phyloP scores from a whole-genome alignment of 139 green algal species.

The Edaphochlamys debaryana region DNA sequence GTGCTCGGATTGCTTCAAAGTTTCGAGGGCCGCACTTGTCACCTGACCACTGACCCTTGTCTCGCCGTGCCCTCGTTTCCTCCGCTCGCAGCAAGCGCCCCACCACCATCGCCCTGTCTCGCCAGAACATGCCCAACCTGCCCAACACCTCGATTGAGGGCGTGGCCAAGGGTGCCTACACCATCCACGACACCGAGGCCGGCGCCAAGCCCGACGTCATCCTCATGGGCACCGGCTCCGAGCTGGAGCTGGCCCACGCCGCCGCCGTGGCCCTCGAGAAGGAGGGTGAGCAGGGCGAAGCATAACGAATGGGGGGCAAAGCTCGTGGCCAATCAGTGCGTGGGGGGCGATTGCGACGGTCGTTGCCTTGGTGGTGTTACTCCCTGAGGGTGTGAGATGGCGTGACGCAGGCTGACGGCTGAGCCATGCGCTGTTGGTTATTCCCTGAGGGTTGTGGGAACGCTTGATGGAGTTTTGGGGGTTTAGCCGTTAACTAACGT shows the following conservation, averaged over 20 bases:
- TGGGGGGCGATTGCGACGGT: too few relatives aligned
- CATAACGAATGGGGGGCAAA: not conserved
- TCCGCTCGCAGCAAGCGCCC: conserved; percentile 78
- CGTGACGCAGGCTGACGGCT: too few relatives aligned
- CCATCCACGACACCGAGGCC: conserved; percentile 73
- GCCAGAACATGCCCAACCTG: conserved; percentile 97
- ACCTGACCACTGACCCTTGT: too few relatives aligned
- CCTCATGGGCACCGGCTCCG: conserved; percentile 95
- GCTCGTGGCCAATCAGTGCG: too few relatives aligned
- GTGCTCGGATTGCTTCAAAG: not conserved
- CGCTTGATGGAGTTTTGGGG: too few relatives aligned
- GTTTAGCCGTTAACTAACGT: too few relatives aligned
- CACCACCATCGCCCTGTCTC: conserved; percentile 92
- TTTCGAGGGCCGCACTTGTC: too few relatives aligned
- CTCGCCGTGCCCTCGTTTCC: too few relatives aligned
- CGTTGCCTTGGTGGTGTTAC: too few relatives aligned
- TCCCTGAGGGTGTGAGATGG: too few relatives aligned
- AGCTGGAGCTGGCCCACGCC: conserved; percentile 90
- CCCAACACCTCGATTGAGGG: conserved; percentile 82
- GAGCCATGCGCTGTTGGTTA: too few relatives aligned
- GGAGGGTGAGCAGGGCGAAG: conserved; percentile 66
- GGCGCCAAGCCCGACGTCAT: conserved; percentile 87
- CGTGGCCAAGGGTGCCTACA: conserved; percentile 92
- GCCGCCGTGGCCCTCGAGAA: conserved; percentile 79
- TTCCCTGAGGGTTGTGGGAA: too few relatives aligned